These are phyloP conservation scores for Aspergillus sp. DNA, from an alignment of 2,329 filamentous ascomycete genomes.

Conservation along the genomic window DNA sequence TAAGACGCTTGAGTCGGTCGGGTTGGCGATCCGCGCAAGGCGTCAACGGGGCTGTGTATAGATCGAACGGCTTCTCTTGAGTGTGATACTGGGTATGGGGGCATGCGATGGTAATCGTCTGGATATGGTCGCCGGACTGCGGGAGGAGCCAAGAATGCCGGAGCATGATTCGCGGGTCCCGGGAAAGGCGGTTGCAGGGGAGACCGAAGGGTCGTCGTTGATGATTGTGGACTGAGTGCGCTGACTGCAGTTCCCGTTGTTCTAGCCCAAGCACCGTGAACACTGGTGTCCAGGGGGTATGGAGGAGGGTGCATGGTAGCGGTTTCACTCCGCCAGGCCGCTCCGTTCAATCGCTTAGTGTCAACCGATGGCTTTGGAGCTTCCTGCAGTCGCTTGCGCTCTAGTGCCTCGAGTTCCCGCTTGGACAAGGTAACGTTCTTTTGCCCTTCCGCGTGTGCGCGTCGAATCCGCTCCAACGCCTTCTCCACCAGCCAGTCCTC, in stretches of 20 bases:
- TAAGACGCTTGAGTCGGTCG: constrained; percentile 28
- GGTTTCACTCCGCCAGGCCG: not conserved
- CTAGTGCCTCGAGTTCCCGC: constrained; percentile 79
- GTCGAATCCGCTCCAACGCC: constrained; percentile 78
- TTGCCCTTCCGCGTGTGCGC: constrained; percentile 75
- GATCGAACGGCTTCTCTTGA: constrained; percentile 35
- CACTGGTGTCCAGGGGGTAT: constrained; percentile 40
- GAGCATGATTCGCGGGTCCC: constrained; percentile 40
- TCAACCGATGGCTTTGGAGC: not conserved
- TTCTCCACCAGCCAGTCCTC: constrained; percentile 78
- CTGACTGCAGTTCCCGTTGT: constrained; percentile 41
- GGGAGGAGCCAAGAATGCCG: constrained; percentile 43
- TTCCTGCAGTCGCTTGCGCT: constrained; percentile 66
- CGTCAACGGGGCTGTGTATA: constrained; percentile 38
- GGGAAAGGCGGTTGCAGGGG: constrained; percentile 38
- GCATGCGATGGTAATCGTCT: constrained; percentile 54
- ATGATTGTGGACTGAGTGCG: constrained; percentile 22
- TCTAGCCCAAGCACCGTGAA: constrained; percentile 53
- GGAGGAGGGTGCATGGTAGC: constrained; percentile 28
- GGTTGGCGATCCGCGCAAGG: constrained; percentile 33
- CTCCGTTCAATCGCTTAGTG: constrained; percentile 22
- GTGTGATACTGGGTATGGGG: constrained; percentile 41
- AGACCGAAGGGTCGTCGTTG: constrained; percentile 41
- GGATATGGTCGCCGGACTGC: constrained; percentile 47
- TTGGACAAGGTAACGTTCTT: constrained; percentile 78